Percentiles rank a stretch among this genome's conserved stretches.
Evolutionary conservation across 345 rosid genomes (phyloP).

Genomic region (Lepidium sativum): DNA sequence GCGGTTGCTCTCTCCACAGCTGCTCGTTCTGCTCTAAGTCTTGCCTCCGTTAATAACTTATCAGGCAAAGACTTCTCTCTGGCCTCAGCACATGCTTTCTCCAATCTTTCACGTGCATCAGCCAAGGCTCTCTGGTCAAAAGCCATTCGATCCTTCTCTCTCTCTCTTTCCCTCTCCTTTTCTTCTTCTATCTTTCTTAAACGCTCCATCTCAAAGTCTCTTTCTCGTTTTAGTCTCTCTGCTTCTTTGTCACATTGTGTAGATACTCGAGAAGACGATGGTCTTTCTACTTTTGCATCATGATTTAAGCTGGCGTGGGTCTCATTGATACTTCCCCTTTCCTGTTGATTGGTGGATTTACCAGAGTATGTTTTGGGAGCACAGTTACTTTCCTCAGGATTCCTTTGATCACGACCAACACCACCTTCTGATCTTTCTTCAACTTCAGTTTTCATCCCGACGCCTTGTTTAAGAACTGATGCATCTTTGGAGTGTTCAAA

Average conservation of each 20-base stretch:
- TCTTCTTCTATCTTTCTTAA: constrained; percentile 76
- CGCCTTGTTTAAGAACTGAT: constrained; percentile 24
- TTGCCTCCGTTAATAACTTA: constrained; percentile 46
- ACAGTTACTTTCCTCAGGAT: constrained; percentile 22
- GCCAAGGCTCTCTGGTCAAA: constrained; percentile 73
- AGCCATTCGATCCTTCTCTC: constrained; percentile 95
- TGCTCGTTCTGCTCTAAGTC: constrained; percentile 78
- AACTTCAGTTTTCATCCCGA: constrained; percentile 15
- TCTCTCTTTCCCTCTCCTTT: constrained; percentile 83
- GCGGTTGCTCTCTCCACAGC: constrained; percentile 88
- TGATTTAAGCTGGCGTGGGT: constrained; percentile 19
- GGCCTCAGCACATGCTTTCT: constrained; percentile 90
- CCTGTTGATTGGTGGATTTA: constrained; percentile 27
- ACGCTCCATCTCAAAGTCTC: constrained; percentile 51
- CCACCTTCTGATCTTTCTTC: constrained; percentile 26
- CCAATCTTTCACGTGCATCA: constrained; percentile 89
- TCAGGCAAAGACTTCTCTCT: constrained; percentile 62
- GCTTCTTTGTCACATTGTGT: constrained; percentile 40
- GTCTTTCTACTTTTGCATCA: constrained; percentile 31
- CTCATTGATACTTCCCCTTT: constrained; percentile 25
- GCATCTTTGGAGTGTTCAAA: constrained; percentile 23
- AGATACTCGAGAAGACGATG: constrained; percentile 30
- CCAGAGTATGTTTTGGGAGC: constrained; percentile 16
- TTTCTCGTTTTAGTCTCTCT: constrained; percentile 53
- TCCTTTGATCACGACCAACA: constrained; percentile 24